A percentile compares a stretch with the other conserved stretches of the same genome.
These are phyloP conservation scores for Aspergillus indologenus DNA, from an alignment of 495 filamentous ascomycete genomes.

Conservation along the genomic window DNA sequence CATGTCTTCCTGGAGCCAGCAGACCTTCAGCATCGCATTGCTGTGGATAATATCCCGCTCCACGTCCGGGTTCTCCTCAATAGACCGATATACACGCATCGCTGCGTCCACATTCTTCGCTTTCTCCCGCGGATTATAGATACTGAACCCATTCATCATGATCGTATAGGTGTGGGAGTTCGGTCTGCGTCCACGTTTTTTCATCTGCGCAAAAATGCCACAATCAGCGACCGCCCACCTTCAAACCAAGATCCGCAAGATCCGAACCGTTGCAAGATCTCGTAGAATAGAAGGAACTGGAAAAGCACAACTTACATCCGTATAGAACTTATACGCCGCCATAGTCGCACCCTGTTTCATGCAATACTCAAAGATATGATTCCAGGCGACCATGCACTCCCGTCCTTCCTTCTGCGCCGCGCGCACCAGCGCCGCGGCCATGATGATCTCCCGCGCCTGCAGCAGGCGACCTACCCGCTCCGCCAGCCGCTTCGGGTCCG, in stretches of 20 bases:
- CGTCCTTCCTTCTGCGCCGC: slow-evolving; percentile 55
- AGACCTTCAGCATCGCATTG: slow-evolving; percentile 82
- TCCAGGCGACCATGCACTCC: slow-evolving; percentile 75
- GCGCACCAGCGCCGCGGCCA: slow-evolving; percentile 65
- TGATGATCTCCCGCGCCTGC: slow-evolving; percentile 48
- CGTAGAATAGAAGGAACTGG: background rate
- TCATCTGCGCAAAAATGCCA: slow-evolving; percentile 75
- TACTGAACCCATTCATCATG: slow-evolving; percentile 71
- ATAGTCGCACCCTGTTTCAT: slow-evolving; percentile 56
- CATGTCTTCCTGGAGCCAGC: slow-evolving; percentile 63
- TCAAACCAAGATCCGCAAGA: too few species aligned
- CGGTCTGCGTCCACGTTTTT: slow-evolving; percentile 76
- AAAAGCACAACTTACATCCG: slow-evolving; percentile 58
- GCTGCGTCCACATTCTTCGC: slow-evolving; percentile 56
- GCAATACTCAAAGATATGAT: slow-evolving; percentile 57
- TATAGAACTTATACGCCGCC: slow-evolving; percentile 71
- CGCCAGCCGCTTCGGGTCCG: slow-evolving; percentile 65
- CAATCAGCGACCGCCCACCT: too few species aligned
- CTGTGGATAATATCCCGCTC: slow-evolving; percentile 72
- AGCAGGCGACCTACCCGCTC: slow-evolving; percentile 58
- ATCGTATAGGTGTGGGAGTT: slow-evolving; percentile 77
- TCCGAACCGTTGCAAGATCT: background rate
- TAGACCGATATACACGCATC: slow-evolving; percentile 66
- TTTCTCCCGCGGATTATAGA: slow-evolving; percentile 33
- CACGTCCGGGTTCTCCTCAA: slow-evolving; percentile 56